Evolutionary conservation across 345 rosid species (phyloP).

Genomic region (Populus ilicifolia): DNA sequence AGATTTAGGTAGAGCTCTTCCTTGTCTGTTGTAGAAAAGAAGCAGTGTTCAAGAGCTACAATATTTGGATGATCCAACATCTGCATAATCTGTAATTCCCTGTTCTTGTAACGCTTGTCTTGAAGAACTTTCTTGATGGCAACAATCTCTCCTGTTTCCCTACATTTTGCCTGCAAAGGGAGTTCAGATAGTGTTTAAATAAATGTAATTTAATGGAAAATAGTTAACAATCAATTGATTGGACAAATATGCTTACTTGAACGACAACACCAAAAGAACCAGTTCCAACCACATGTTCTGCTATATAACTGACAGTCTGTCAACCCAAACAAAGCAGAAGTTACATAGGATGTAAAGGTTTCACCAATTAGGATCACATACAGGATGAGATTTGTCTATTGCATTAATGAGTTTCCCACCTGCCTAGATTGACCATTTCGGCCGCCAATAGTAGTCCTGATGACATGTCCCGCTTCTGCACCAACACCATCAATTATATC

Average conservation of each 20-base stretch:
- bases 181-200: conserved; percentile 19
- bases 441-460: conserved; percentile 82
- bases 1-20: conserved; percentile 94
- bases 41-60: conserved; percentile 78
- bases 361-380: neutral
- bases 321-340: conserved; percentile 23
- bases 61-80: conserved; percentile 92
- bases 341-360: conserved; percentile 13
- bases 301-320: conserved; percentile 80
- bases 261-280: conserved; percentile 94
- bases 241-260: conserved; percentile 56
- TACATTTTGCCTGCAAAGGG: conserved; percentile 78
- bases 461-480: conserved; percentile 87
- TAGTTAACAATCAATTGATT: neutral
- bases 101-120: conserved; percentile 94
- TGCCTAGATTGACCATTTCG: conserved; percentile 90
- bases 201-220: neutral
- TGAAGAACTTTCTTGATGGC: conserved; percentile 98
- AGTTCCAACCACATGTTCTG: conserved; percentile 95
- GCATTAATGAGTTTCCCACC: conserved; percentile 35
- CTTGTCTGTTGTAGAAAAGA: conserved; percentile 91
- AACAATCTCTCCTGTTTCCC: conserved; percentile 90
- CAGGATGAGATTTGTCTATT: neutral
- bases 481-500: conserved; percentile 83
- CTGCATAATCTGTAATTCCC: conserved; percentile 90